Evolutionary conservation across 352 stramenopile genomes (phyloP), one percentile per base, ranked within the genome.

Genomic region (Nothophytophthora sp.): DNA sequence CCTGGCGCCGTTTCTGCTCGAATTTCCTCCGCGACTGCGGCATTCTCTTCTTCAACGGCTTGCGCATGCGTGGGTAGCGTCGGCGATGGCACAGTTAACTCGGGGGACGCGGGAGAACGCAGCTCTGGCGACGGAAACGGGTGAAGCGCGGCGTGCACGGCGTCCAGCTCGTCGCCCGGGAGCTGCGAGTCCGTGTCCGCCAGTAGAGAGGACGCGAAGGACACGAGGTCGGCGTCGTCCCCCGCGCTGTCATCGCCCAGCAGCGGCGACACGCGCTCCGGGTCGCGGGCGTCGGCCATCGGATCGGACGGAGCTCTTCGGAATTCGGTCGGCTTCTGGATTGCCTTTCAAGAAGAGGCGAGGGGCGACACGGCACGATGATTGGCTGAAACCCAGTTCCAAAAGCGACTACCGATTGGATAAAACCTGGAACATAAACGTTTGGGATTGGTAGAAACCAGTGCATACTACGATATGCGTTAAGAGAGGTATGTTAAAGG

Each of bases 191-290:
- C n/a, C 1, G 72, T 61, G 11, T 75, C 64, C 7, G 63, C 61
- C 19, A 86, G 61, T 20, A 86, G 42, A 3, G 56, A 68, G 3
- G 58, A 68, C 7, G 71, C 65, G 28, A 86, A 72, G 36, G 63
- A 27, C 22, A 56, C 65, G 16, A 86, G 65, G 13, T 83, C 56
- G 22, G 53, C 60, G 58, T 86, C 61, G 6, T 50, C 63, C 28
- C 57, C 34, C 4, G 9, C 36, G 40, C 45, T 54, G 52, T 60
- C n/a, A n/a, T n/a, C n/a, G n/a, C n/a, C n/a, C n/a, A n/a, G 29
- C 18, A 19, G 22, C 16, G 39, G n/a, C 28, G 29, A 25, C 28
- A 29, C 20, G 27, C 18, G 37, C 22, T 23, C 30, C 13, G 38
- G 18, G 16, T 22, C 19, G 28, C 35, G 15, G n/a, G n/a, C n/a